Evolutionary conservation across 768 basidiomycete genomes (phyloP), one percentile per base, ranked within the genome.

Genomic region (Trichaptum fuscoviolaceum): DNA sequence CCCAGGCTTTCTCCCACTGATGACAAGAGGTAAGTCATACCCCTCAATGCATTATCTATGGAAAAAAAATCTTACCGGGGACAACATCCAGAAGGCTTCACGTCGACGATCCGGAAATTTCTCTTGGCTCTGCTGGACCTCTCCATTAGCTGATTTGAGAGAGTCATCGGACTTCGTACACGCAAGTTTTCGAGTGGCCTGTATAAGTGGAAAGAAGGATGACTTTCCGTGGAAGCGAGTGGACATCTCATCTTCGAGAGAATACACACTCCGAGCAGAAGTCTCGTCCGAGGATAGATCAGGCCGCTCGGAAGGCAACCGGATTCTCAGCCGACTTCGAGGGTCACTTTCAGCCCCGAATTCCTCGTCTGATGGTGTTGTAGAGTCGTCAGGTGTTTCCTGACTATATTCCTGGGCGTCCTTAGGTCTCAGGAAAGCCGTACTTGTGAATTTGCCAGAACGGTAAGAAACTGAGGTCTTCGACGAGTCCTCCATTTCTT

Each of bases 141-240:
- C 15, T 3, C 15, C 6, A 52, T 52, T 52, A 15, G 3, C 20
- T 12, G 42, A 12, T 2, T 12, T 52, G 42, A 20, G 63, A n/a
- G 57, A 67, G 68, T 52, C 20, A 52, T 6, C 76, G 74, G 7
- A 70, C 67, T 23, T 84, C 83, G 1, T 80, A 80, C 27, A 80
- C 83, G 66, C 42, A 20, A 12, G 42, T 69, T 82, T 85, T 42
- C 85, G 76, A 0, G 85, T 83, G 0, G 81, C 77, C 59, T 83
- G 84, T 24, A 89, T 81, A 15, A 89, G 81, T 30, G 82, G 80
- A 36, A 84, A 80, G 17, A 79, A 79, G 69, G 85, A 87, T 71
- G 85, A 88, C 69, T 85, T 83, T 18, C 87, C 88, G 71, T 88
- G 86, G 70, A 87, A 90, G 27, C 87, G 73, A 63, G 81, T 78